phyloP scores from a whole-genome alignment of 1,284 basidiomycete species.

The Boletus semigastroideus region DNA sequence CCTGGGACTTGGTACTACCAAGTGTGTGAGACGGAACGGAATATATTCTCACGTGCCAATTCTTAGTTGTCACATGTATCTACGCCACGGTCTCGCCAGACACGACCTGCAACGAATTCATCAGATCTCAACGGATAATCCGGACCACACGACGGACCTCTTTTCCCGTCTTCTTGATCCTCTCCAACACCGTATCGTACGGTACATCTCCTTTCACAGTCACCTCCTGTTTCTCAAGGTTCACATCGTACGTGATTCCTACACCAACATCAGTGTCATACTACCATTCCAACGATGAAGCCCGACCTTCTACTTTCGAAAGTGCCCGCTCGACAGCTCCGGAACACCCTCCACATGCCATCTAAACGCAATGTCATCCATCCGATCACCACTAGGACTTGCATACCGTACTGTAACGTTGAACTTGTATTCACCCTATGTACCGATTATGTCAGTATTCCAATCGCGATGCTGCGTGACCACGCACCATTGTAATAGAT shows the following conservation, averaged over 20 bases:
- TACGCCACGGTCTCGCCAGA: slow-evolving; percentile 3
- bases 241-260: slow-evolving; percentile 65
- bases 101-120: slow-evolving; percentile 5
- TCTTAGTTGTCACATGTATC: too few species aligned
- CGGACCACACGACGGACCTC: slow-evolving; percentile 44
- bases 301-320: slow-evolving; percentile 62
- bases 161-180: slow-evolving; percentile 89
- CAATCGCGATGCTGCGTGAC: neutral
- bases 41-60: slow-evolving; percentile 1
- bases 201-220: slow-evolving; percentile 60
- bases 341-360: slow-evolving; percentile 83
- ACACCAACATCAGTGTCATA: slow-evolving; percentile 1
- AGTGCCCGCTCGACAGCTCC: slow-evolving; percentile 75
- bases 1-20: too few species aligned
- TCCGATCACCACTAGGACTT: neutral
- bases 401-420: slow-evolving; percentile 24
- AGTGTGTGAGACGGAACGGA: too few species aligned
- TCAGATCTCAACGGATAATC: neutral
- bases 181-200: slow-evolving; percentile 69
- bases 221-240: slow-evolving; percentile 71
- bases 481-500: slow-evolving; percentile 25
- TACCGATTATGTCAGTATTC: slow-evolving; percentile 6
- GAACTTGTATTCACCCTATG: slow-evolving; percentile 27
- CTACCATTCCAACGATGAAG: slow-evolving; percentile 7
- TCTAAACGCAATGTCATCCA: slow-evolving; percentile 42